Evolutionary conservation across 192 early-diverging fungal genomes (phyloP).

Genomic region (Umbelopsis vinacea): DNA sequence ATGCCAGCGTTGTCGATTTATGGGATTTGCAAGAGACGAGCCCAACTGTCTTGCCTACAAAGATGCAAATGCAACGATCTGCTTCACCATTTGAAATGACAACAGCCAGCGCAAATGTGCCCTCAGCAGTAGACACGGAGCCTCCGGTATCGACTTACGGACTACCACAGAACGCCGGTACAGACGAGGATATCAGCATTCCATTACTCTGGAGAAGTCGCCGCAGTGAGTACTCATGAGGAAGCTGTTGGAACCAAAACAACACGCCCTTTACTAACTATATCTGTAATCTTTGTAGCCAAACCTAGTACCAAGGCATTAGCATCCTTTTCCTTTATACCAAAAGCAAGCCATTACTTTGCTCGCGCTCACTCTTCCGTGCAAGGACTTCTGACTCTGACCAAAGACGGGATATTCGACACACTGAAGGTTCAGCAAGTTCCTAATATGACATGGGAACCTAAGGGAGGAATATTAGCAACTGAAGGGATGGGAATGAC

Average conservation of each 20-base stretch:
- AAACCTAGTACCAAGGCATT: constrained; percentile 47
- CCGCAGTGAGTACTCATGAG: not conserved
- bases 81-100: constrained; percentile 22
- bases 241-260: too few species aligned
- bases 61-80: constrained; percentile 22
- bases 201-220: constrained; percentile 44
- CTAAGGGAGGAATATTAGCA: constrained; percentile 52
- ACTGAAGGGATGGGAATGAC: constrained; percentile 41
- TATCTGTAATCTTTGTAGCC: not conserved
- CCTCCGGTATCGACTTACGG: not conserved
- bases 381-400: constrained; percentile 54
- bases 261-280: too few species aligned
- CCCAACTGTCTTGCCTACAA: constrained; percentile 12
- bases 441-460: constrained; percentile 55
- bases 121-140: not conserved
- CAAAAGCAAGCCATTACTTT: constrained; percentile 15
- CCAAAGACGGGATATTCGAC: constrained; percentile 58
- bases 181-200: constrained; percentile 41
- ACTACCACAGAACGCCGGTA: not conserved
- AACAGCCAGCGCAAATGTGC: not conserved
- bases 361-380: constrained; percentile 40
- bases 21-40: constrained; percentile 71
- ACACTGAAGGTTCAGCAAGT: constrained; percentile 56
- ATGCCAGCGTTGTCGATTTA: constrained; percentile 55
- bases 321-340: constrained; percentile 58